Base-by-base conservation (phyloP, 2,329 filamentous ascomycete genomes). In the Colletotrichum eleusines region DNA sequence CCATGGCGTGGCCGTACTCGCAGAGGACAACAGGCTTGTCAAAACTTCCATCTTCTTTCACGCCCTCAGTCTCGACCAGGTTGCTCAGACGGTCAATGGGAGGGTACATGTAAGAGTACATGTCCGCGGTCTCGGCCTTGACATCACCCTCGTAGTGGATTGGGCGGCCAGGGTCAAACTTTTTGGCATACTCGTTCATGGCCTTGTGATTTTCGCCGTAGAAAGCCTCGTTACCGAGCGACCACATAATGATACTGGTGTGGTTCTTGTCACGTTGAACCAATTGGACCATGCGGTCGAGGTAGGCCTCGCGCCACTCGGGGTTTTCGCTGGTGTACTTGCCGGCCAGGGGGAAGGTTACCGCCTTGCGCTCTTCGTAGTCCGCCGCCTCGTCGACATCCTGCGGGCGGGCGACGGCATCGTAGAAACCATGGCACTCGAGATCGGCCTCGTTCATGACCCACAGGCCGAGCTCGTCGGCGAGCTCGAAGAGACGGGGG, bases 221-320 rank as follows among this genome's bases (percentile, higher is more conserved):
- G 76, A 92, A 93, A 0, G 91, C 87, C 76, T 94, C 91, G 75
- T 94, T 94, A 0, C 91, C 92, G 0, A 94, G 82, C 57, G 89
- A 91, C 92, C 92, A 94, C 51, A 93, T 87, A 59, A 94, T 89
- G 60, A 94, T 84, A n/a, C 86, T 90, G 0, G 91, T 79, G 73
- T 93, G 89, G 69, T 93, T 91, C 79, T 92, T 92, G 78, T 93
- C 91, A 20, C 92, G 84, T 74, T 90, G 85, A 0, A 94, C 84
- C 66, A 93, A 80, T 65, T 91, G 88, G 40, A 83, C 80, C 67
- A 90, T 89, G 3, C 92, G 88, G 77, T 94, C 91, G 1, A 94
- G 76, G 72, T 94, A 94, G 0, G 90, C 89, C 1, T 84, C 84
- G 65, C 82, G 84, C 90, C 89, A 92, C 0, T 81, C 81, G 1